Evolutionary conservation across 352 stramenopile species (phyloP).

Genomic region (Phytopythium delawarense): DNA sequence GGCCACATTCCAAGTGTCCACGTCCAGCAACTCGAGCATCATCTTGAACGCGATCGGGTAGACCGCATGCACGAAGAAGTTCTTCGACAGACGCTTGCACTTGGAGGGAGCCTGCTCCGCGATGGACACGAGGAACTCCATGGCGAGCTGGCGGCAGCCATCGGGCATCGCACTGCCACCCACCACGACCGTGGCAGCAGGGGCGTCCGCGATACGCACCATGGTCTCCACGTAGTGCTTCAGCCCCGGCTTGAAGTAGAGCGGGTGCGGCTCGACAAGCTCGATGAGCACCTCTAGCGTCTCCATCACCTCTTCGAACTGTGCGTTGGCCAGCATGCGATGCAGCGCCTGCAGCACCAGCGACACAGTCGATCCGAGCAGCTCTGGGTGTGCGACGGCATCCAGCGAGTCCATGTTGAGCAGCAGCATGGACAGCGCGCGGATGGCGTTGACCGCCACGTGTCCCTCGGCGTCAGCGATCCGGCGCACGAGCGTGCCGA

Average conservation of each 20-base stretch:
- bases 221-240: slow-evolving; percentile 63
- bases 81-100: slow-evolving; percentile 71
- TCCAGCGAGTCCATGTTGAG: slow-evolving; percentile 67
- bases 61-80: slow-evolving; percentile 65
- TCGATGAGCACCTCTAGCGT: slow-evolving; percentile 81
- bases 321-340: slow-evolving; percentile 34
- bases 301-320: slow-evolving; percentile 77
- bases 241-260: slow-evolving; percentile 65
- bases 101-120: slow-evolving; percentile 58
- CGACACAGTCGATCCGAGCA: slow-evolving; percentile 46
- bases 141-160: slow-evolving; percentile 71
- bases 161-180: slow-evolving; percentile 32
- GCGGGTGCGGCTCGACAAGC: slow-evolving; percentile 62
- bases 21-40: slow-evolving; percentile 78
- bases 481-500: slow-evolving; percentile 44
- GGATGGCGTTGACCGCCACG: slow-evolving; percentile 66
- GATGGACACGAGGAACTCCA: slow-evolving; percentile 82
- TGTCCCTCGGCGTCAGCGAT: slow-evolving; percentile 53
- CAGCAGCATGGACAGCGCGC: slow-evolving; percentile 69
- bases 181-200: not conserved
- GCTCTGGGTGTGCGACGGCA: slow-evolving; percentile 42
- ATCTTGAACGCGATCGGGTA: slow-evolving; percentile 81
- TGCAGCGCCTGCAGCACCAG: slow-evolving; percentile 56
- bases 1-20: slow-evolving; percentile 63
- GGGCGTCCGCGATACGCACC: slow-evolving; percentile 59